These are phyloP conservation scores for Terfezia boudieri DNA, from an alignment of 495 filamentous ascomycete genomes.

Conservation along the genomic window DNA sequence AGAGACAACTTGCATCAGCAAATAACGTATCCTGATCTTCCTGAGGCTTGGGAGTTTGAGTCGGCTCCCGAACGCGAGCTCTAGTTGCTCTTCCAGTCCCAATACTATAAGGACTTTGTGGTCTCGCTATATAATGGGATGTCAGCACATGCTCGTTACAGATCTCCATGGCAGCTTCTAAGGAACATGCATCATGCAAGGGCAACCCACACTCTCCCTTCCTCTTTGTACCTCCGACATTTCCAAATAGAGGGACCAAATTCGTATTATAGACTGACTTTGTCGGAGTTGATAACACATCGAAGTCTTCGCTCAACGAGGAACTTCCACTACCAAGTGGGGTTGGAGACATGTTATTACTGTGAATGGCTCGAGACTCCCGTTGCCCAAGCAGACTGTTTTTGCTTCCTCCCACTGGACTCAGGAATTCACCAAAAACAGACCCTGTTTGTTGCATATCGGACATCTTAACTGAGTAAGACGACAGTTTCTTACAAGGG, in stretches of 20 bases:
- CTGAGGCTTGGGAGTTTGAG: not conserved
- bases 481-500: slow-evolving; percentile 59
- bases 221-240: not conserved
- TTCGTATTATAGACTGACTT: slow-evolving; percentile 24
- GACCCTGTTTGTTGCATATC: slow-evolving; percentile 24
- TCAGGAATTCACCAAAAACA: slow-evolving; percentile 37
- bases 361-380: slow-evolving; percentile 6
- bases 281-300: slow-evolving; percentile 79
- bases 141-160: not conserved
- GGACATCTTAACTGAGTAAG: slow-evolving; percentile 35
- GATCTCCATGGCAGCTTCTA: not conserved
- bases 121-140: not conserved
- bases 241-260: not conserved
- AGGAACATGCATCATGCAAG: too few species aligned
- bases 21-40: too few species aligned
- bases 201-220: not conserved
- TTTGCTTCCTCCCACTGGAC: slow-evolving; percentile 8
- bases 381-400: slow-evolving; percentile 48
- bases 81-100: not conserved
- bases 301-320: slow-evolving; percentile 28
- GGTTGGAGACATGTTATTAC: too few species aligned
- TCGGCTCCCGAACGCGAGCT: not conserved
- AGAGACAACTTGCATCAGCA: too few species aligned
- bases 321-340: not conserved
- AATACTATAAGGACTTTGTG: not conserved